Evolutionary conservation across 495 filamentous ascomycete species (phyloP).

Genomic region (Penicillium ochrochloron): DNA sequence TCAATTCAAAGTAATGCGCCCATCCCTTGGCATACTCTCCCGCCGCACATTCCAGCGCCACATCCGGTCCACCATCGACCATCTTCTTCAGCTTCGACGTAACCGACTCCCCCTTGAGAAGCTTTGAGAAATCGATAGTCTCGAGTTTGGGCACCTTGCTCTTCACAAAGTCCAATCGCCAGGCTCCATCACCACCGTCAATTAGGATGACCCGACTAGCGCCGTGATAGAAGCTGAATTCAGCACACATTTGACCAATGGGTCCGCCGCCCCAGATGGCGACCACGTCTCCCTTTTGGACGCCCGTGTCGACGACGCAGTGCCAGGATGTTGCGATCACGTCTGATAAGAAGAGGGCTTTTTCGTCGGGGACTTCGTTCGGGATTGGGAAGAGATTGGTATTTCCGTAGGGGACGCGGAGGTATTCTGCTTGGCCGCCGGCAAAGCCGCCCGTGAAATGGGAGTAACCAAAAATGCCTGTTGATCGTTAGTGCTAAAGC

Average conservation of each 20-base stretch:
- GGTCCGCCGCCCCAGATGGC: conserved; percentile 56
- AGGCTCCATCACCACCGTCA: conserved; percentile 66
- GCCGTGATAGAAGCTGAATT: conserved; percentile 73
- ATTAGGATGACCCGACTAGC: conserved; percentile 79
- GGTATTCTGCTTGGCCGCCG: conserved; percentile 87
- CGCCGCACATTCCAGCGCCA: conserved; percentile 81
- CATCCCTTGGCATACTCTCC: conserved; percentile 87
- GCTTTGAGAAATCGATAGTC: conserved; percentile 58
- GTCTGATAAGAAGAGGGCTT: conserved; percentile 81
- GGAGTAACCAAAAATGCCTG: conserved; percentile 57
- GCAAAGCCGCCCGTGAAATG: conserved; percentile 87
- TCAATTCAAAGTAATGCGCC: conserved; percentile 76
- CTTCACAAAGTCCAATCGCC: conserved; percentile 71
- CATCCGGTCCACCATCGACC: conserved; percentile 71
- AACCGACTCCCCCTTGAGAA: conserved; percentile 61
- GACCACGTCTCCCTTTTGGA: conserved; percentile 77
- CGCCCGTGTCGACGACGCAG: conserved; percentile 80
- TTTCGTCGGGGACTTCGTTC: conserved; percentile 83
- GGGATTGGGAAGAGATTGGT: conserved; percentile 82
- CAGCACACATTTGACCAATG: conserved; percentile 77
- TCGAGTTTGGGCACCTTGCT: conserved; percentile 66
- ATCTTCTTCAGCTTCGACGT: conserved; percentile 75
- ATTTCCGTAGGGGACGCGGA: conserved; percentile 81
- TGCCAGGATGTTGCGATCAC: conserved; percentile 81
- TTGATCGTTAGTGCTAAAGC: conserved; percentile 27